A percentile compares a stretch with the other conserved stretches of the same genome.
Conservation (phyloP, 2,329 filamentous ascomycete species). For the Atkinsonella hypoxylon region DNA sequence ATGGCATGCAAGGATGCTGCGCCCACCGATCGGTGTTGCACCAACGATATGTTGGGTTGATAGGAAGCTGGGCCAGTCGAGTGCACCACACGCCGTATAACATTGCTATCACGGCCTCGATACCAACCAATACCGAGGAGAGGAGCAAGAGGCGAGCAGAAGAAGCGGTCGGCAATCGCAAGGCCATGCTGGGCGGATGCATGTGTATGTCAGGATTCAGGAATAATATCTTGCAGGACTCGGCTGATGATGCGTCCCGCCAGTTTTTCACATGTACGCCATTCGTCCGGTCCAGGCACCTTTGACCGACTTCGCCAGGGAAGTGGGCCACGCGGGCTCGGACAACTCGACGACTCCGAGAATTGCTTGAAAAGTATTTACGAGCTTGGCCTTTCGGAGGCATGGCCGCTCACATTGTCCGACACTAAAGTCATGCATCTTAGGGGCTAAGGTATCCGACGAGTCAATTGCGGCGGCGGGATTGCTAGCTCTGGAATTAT, state of each 20-base stretch:
- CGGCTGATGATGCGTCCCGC: neutral
- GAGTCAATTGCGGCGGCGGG: no score
- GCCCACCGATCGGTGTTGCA: no score
- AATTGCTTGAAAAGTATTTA: neutral
- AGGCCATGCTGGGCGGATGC: neutral
- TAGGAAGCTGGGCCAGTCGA: no score
- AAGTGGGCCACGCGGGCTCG: conserved; percentile 6
- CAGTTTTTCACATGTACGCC: neutral
- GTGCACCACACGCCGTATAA: no score
- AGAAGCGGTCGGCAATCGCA: neutral
- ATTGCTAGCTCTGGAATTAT: no score
- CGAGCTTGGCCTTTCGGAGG: neutral
- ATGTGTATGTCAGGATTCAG: neutral
- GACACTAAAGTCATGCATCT: neutral
- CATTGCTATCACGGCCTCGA: no score
- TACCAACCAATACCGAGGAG: no score
- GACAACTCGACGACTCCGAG: conserved; percentile 9
- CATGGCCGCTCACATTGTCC: neutral
- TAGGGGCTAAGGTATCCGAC: no score
- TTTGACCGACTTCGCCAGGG: neutral
- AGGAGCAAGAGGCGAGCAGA: neutral
- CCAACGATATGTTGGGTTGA: no score
- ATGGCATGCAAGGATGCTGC: no score
- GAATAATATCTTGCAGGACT: neutral
- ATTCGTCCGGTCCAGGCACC: no score